Conservation (phyloP, 352 stramenopile species). For the Globisporangium barbulae region DNA sequence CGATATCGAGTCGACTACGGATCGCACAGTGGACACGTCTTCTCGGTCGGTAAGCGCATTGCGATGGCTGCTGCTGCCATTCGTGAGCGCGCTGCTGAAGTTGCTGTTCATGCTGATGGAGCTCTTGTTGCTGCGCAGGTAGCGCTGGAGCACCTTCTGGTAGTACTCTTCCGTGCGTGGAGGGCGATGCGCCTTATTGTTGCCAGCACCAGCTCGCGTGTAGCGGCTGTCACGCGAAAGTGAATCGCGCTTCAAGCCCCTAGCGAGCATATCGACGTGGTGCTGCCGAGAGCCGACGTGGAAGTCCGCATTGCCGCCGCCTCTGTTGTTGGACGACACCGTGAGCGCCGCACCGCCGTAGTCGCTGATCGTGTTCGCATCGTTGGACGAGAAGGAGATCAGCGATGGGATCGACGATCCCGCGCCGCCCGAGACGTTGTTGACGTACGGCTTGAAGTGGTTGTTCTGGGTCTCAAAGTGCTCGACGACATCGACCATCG, state of each 20-base stretch:
- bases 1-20: slow-evolving; percentile 13
- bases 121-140: slow-evolving; percentile 54
- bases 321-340: slow-evolving; percentile 2
- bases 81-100: slow-evolving; percentile 40
- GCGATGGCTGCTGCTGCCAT: slow-evolving; percentile 35
- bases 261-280: slow-evolving; percentile 15
- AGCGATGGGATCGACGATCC: slow-evolving; percentile 46
- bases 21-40: slow-evolving; percentile 17
- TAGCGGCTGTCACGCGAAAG: slow-evolving; percentile 3
- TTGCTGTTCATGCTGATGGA: slow-evolving; percentile 49
- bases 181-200: slow-evolving; percentile 18
- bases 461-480: slow-evolving; percentile 41
- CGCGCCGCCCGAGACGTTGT: slow-evolving; percentile 29
- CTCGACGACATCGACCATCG: slow-evolving; percentile 62
- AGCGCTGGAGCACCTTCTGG: slow-evolving; percentile 52
- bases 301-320: slow-evolving; percentile 3
- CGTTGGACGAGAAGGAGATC: slow-evolving; percentile 43
- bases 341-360: slow-evolving; percentile 18
- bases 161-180: slow-evolving; percentile 72
- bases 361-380: slow-evolving; percentile 31
- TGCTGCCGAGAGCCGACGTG: slow-evolving; percentile 17
- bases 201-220: slow-evolving; percentile 16
- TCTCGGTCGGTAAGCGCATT: slow-evolving; percentile 17
- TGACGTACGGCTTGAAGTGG: slow-evolving; percentile 16
- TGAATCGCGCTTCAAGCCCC: slow-evolving; percentile 18